Conservation (phyloP, 305 asterid genomes). For the Solanum hybrid region DNA sequence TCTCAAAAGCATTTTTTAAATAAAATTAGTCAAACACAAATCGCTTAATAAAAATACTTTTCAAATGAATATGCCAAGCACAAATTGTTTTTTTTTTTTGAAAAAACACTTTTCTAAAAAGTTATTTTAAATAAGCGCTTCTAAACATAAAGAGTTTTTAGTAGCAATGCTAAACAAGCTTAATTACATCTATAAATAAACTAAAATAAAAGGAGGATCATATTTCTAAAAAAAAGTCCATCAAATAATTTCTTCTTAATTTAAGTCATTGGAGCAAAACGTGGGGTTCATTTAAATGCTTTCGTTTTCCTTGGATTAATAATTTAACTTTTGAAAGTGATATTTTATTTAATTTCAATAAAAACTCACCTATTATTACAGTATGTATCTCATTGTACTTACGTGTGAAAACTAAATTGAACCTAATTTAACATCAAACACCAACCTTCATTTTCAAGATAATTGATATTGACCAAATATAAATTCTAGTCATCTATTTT, state of each 20-base stretch:
- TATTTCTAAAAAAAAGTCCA: background rate
- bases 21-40: too few species aligned
- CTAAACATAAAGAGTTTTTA: too few species aligned
- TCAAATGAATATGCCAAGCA: too few species aligned
- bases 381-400: background rate
- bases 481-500: background rate
- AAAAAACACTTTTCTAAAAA: too few species aligned
- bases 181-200: background rate
- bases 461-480: background rate
- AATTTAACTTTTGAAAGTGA: background rate
- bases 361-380: background rate
- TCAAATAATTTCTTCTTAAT: background rate
- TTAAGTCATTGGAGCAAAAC: background rate
- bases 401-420: background rate
- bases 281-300: background rate
- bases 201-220: background rate
- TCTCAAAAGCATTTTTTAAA: too few species aligned
- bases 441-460: background rate
- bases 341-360: background rate
- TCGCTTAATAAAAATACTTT: fast-evolving
- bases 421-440: background rate
- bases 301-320: background rate
- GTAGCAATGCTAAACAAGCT: too few species aligned
- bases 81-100: too few species aligned
- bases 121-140: too few species aligned